Evolutionary conservation across 2,329 filamentous ascomycete genomes (phyloP).

Genomic region (Scolecobasidium constrictum): DNA sequence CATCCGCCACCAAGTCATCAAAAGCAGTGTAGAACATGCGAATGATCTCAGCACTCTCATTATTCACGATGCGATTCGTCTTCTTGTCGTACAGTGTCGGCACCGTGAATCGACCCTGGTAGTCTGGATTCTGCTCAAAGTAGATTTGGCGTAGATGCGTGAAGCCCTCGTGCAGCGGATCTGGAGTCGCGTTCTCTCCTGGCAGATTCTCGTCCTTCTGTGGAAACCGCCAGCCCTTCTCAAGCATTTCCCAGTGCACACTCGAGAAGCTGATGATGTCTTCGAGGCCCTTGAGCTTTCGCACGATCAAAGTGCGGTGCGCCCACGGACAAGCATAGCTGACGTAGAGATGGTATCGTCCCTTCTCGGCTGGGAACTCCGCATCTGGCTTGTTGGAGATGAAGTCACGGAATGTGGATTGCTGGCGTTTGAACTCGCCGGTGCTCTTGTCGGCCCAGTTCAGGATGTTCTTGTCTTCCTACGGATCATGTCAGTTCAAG

Average conservation of each 20-base stretch:
- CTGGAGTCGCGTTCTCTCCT: constrained; percentile 44
- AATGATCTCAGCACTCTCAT: constrained; percentile 87
- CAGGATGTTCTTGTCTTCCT: constrained; percentile 44
- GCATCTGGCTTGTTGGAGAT: constrained; percentile 63
- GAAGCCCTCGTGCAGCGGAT: constrained; percentile 52
- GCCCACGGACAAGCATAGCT: constrained; percentile 95
- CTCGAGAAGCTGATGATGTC: constrained; percentile 67
- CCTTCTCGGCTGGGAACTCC: constrained; percentile 75
- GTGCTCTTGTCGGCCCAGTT: constrained; percentile 73
- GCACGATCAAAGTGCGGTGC: constrained; percentile 74
- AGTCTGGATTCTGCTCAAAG: constrained; percentile 61
- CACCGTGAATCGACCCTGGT: constrained; percentile 73
- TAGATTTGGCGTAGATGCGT: constrained; percentile 71
- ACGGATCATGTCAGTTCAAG: too few relatives aligned
- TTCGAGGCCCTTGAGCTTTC: constrained; percentile 85
- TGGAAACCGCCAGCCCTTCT: constrained; percentile 73
- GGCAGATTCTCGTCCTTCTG: constrained; percentile 50
- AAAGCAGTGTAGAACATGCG: constrained; percentile 82
- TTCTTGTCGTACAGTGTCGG: constrained; percentile 78
- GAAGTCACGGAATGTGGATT: constrained; percentile 69
- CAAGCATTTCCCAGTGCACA: constrained; percentile 87
- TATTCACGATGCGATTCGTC: constrained; percentile 68
- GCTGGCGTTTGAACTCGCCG: constrained; percentile 91
- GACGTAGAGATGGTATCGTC: constrained; percentile 87
- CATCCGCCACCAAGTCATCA: constrained; percentile 42